Conservation (phyloP, 1,284 basidiomycete species). For the Cutaneotrichosporon sp. region DNA sequence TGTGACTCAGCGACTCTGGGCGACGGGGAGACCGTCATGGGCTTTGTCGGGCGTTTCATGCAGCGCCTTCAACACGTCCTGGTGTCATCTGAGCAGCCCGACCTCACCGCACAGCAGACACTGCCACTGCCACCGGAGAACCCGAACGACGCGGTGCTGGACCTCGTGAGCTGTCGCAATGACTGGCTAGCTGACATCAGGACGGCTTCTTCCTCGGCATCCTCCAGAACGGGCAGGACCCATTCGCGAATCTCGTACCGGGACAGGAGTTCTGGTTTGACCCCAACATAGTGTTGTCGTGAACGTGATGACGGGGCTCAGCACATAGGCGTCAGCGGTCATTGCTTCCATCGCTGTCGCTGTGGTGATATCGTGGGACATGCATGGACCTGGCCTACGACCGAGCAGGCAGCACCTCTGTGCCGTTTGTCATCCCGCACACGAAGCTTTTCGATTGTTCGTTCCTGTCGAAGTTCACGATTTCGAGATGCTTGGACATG, state of each 20-base stretch:
- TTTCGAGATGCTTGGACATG: too few species aligned
- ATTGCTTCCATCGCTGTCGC: too few species aligned
- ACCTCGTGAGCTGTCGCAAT: slow-evolving; percentile 1
- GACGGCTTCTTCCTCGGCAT: slow-evolving; percentile 13
- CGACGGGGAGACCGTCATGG: slow-evolving; percentile 12
- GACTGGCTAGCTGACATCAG: not conserved
- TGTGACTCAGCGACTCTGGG: slow-evolving; percentile 10
- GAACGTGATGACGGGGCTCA: not conserved
- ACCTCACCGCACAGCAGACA: not conserved
- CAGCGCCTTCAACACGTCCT: slow-evolving; percentile 5
- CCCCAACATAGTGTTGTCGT: not conserved
- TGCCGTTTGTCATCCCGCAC: too few species aligned
- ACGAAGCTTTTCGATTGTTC: too few species aligned
- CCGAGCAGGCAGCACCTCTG: too few species aligned
- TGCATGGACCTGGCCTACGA: too few species aligned
- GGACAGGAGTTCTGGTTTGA: slow-evolving; percentile 10
- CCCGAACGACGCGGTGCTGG: not conserved
- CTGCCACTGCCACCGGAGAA: not conserved
- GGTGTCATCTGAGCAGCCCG: not conserved
- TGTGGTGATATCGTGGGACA: too few species aligned
- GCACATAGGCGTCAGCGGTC: too few species aligned
- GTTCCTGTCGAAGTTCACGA: too few species aligned
- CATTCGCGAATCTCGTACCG: not conserved
- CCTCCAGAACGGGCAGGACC: slow-evolving; percentile 4
- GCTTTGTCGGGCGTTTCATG: slow-evolving; percentile 19